A percentile compares a stretch with the other conserved stretches of the same genome.
These are phyloP conservation scores for Kodamaea kakaduensis DNA, from an alignment of 805 yeast species.

Conservation along the genomic window DNA sequence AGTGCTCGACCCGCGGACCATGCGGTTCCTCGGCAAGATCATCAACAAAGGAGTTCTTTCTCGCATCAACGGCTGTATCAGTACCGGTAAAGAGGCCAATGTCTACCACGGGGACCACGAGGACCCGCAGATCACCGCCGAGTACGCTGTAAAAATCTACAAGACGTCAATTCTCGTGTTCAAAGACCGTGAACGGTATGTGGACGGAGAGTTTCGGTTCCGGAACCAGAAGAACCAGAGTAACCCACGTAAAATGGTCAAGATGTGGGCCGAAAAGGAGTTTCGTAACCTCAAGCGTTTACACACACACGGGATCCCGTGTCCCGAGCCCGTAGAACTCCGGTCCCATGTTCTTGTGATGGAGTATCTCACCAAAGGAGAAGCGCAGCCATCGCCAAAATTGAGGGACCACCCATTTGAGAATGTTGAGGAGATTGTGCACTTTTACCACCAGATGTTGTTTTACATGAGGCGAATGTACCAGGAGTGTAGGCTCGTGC, in stretches of 20 bases:
- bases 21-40: slow-evolving; percentile 74
- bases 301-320: slow-evolving; percentile 74
- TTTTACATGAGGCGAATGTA: slow-evolving; percentile 83
- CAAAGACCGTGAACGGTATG: slow-evolving; percentile 93
- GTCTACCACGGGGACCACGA: slow-evolving; percentile 78
- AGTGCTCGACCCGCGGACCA: slow-evolving; percentile 91
- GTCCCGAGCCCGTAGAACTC: slow-evolving; percentile 88
- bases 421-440: slow-evolving; percentile 59
- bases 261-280: slow-evolving; percentile 98
- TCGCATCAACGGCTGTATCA: slow-evolving; percentile 85
- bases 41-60: slow-evolving; percentile 81
- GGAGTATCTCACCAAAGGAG: slow-evolving; percentile 81
- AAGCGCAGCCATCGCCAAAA: slow-evolving; percentile 89
- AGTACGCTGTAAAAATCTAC: slow-evolving; percentile 86
- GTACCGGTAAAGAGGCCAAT: slow-evolving; percentile 99
- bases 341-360: slow-evolving; percentile 88
- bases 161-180: slow-evolving; percentile 96
- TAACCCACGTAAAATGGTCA: slow-evolving; percentile 96
- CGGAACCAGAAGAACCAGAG: slow-evolving; percentile 79
- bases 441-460: slow-evolving; percentile 72
- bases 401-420: slow-evolving; percentile 77
- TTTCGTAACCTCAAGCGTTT: slow-evolving; percentile 87
- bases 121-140: slow-evolving; percentile 38
- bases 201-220: slow-evolving; percentile 92
- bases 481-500: slow-evolving; percentile 85